Base-by-base conservation (phyloP, 1,284 basidiomycete genomes). In the Ganoderma boninense region DNA sequence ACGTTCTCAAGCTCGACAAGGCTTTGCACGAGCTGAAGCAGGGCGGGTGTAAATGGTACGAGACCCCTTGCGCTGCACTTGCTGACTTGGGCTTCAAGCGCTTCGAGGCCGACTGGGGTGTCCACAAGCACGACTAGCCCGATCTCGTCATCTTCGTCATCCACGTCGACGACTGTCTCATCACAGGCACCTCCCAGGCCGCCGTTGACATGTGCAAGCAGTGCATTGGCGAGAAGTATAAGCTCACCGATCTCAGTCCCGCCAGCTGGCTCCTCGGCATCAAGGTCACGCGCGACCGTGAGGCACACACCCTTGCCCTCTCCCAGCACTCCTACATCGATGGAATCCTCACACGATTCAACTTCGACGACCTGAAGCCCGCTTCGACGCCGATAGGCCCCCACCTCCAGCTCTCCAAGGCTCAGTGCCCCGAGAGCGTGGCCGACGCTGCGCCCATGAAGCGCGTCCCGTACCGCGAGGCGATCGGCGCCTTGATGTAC, bases 171-270 rank as follows among this genome's bases (percentile, higher is more conserved):
- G 80, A 83, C 69, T 74, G 73, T 32, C 73, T 76, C 1, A 73
- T 80, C 40, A 69, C 65, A 18, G 72, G 74, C 0, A 76, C 49
- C 4, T 69, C 73, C 3, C n/a, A 43, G 0, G 59, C 46, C 8
- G 68, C 74, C 10, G 73, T 80, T 29, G 62, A 69, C 2, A 46
- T 68, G 7, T 69, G 77, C 71, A 80, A 81, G 65, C 54, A 52
- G 5, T 66, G 73, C 1, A 70, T 84, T 6, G 69, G 74, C 4
- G 20, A 54, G 10, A 69, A 71, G 43, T 83, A 77, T 73, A 69
- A 77, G 23, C 74, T 83, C 29, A 79, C 76, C 4, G 78, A 80
- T 65, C 71, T 82, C 0, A 82, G 83, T 0, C 65, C 73, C 0
- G 75, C 20, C 18, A 46, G 44, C 44, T 46, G 44, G 44, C 16